Conservation (phyloP, 2,329 filamentous ascomycete genomes). For the Simplicillium aogashimaense region DNA sequence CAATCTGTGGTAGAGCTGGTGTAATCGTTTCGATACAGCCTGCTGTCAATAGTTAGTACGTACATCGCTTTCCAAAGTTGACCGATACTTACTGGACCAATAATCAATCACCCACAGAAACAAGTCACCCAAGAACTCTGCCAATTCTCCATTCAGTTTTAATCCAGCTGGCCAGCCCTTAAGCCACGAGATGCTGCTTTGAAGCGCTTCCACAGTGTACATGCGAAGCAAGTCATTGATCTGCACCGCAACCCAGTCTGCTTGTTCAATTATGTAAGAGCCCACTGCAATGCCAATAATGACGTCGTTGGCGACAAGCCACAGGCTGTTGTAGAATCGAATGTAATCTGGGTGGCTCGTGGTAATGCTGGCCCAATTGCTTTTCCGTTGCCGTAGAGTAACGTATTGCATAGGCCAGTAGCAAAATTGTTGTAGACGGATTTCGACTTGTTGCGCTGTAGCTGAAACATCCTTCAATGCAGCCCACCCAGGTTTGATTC, state of each 20-base stretch:
- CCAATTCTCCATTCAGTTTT: slow-evolving; percentile 90
- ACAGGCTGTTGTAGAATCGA: slow-evolving; percentile 95
- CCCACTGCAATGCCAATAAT: slow-evolving; percentile 96
- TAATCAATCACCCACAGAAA: slow-evolving; percentile 99
- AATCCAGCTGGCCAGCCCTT: slow-evolving; percentile 93
- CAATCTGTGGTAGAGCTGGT: slow-evolving; percentile 73
- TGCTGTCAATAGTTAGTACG: slow-evolving; percentile 15
- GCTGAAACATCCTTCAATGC: slow-evolving; percentile 94
- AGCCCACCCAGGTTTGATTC: slow-evolving; percentile 63
- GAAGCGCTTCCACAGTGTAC: slow-evolving; percentile 83
- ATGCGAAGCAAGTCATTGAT: slow-evolving; percentile 66
- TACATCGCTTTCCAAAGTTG: background rate
- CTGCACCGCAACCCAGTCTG: slow-evolving; percentile 69
- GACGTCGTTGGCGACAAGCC: slow-evolving; percentile 96
- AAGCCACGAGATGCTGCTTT: slow-evolving; percentile 85
- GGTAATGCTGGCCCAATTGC: slow-evolving; percentile 91
- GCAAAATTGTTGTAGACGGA: slow-evolving; percentile 93
- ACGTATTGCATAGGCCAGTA: slow-evolving; percentile 98
- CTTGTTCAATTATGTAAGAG: slow-evolving; percentile 95
- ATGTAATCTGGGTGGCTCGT: slow-evolving; percentile 97
- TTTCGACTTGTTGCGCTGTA: slow-evolving; percentile 94
- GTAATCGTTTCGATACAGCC: slow-evolving; percentile 68
- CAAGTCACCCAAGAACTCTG: slow-evolving; percentile 85
- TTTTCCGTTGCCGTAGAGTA: slow-evolving; percentile 78
- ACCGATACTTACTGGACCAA: slow-evolving; percentile 63